Percentiles rank a stretch among this genome's conserved stretches.
phyloP scores from a whole-genome alignment of 2,329 filamentous ascomycete species.

The Venturia carpophila region DNA sequence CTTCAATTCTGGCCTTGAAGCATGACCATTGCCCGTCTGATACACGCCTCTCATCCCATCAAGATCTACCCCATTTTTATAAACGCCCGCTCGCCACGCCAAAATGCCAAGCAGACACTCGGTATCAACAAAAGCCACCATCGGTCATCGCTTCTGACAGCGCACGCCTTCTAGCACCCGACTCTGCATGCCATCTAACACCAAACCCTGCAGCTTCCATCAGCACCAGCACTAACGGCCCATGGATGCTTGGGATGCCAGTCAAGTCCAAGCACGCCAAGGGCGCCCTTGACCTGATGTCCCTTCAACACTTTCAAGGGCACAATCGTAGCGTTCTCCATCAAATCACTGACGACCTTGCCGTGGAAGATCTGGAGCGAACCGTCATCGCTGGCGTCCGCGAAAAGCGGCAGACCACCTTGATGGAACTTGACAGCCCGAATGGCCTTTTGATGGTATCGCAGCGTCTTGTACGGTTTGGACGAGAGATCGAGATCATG shows the following conservation, averaged over 20 bases:
- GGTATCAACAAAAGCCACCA: neutral
- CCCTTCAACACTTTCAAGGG: slow-evolving; percentile 89
- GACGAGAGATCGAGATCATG: slow-evolving; percentile 90
- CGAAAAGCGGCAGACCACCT: slow-evolving; percentile 72
- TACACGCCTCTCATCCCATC: neutral
- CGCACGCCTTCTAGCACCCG: neutral
- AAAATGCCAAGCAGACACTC: neutral
- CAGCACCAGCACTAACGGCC: slow-evolving; percentile 88
- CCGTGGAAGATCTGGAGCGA: slow-evolving; percentile 94
- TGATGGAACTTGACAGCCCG: slow-evolving; percentile 82
- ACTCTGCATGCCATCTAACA: slow-evolving; percentile 30
- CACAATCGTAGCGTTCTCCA: slow-evolving; percentile 95
- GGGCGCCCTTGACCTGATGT: slow-evolving; percentile 74
- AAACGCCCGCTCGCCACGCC: slow-evolving; percentile 3
- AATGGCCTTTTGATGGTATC: slow-evolving; percentile 90
- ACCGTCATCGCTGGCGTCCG: slow-evolving; percentile 91
- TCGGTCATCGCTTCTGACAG: neutral
- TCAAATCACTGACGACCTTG: slow-evolving; percentile 85
- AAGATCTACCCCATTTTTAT: neutral
- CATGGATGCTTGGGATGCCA: slow-evolving; percentile 95
- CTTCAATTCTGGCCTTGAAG: too few relatives aligned
- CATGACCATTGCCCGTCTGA: too few relatives aligned
- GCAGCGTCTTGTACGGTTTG: slow-evolving; percentile 89
- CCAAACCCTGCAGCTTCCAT: slow-evolving; percentile 89
- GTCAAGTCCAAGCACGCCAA: slow-evolving; percentile 88